Percentiles rank a stretch among this genome's conserved stretches.
Conservation (phyloP, 2,329 filamentous ascomycete genomes). For the Fusarium nematophilum region DNA sequence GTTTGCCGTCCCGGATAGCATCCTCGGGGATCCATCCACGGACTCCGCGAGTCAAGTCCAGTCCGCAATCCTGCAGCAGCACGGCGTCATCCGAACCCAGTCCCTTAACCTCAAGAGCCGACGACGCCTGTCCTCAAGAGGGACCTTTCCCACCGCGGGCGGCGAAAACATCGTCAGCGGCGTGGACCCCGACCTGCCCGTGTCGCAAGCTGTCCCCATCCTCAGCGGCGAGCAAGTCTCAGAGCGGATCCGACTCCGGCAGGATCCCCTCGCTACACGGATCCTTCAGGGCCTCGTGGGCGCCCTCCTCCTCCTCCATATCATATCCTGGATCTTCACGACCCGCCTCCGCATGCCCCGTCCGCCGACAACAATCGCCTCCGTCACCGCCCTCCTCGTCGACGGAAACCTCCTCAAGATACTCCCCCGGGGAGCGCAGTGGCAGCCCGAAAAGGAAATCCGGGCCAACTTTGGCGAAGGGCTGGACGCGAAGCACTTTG, state of each 20-base stretch:
- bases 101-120: constrained; percentile 46
- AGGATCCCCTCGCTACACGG: constrained; percentile 49
- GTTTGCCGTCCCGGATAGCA: constrained; percentile 44
- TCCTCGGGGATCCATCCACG: constrained; percentile 36
- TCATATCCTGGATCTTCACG: constrained; percentile 45
- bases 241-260: constrained; percentile 35
- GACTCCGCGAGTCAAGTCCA: constrained; percentile 34
- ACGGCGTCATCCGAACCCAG: constrained; percentile 52
- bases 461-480: constrained; percentile 28
- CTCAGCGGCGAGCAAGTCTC: constrained; percentile 29
- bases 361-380: constrained; percentile 50
- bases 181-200: constrained; percentile 33
- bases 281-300: constrained; percentile 49
- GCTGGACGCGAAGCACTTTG: constrained; percentile 24
- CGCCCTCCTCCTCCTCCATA: constrained; percentile 41
- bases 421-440: constrained; percentile 41
- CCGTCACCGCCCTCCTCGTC: constrained; percentile 50
- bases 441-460: constrained; percentile 37
- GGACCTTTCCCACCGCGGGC: constrained; percentile 33
- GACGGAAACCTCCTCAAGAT: constrained; percentile 51
- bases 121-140: constrained; percentile 30
- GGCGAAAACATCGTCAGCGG: constrained; percentile 39
- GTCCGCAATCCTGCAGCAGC: constrained; percentile 51
- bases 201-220: constrained; percentile 41
- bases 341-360: constrained; percentile 45